Evolutionary conservation across 2,329 filamentous ascomycete genomes (phyloP).

Genomic region (Claviceps spartinae): DNA sequence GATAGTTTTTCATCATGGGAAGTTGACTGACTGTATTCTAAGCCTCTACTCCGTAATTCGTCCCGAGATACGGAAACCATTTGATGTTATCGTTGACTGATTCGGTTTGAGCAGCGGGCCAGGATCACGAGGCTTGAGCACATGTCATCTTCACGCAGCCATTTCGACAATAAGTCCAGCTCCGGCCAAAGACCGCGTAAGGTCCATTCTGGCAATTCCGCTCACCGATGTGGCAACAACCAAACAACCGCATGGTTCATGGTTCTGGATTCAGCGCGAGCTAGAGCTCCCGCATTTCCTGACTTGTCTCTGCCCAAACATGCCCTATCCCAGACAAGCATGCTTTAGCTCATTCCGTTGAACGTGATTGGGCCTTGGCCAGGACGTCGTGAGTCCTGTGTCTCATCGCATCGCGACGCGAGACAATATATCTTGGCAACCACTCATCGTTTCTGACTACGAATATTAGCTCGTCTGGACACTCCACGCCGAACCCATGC

Average conservation of each 20-base stretch:
- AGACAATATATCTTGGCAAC: constrained; percentile 1
- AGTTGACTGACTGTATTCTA: background rate
- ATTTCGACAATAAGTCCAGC: too few relatives aligned
- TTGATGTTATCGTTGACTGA: too few relatives aligned
- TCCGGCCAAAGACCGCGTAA: too few relatives aligned
- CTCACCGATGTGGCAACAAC: background rate
- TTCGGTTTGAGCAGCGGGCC: too few relatives aligned
- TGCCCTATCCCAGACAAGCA: constrained; percentile 1
- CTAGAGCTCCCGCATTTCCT: background rate
- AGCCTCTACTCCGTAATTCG: background rate
- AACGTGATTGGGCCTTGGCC: background rate
- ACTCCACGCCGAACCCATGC: background rate
- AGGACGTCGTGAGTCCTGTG: background rate
- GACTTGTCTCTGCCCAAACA: constrained; percentile 1
- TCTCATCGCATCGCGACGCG: constrained; percentile 1
- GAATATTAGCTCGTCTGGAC: background rate
- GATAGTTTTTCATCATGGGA: background rate
- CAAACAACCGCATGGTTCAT: background rate
- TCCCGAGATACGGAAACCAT: too few relatives aligned
- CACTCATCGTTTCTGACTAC: background rate
- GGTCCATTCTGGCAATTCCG: too few relatives aligned
- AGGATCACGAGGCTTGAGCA: too few relatives aligned
- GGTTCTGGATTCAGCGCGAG: background rate
- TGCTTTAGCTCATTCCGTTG: background rate
- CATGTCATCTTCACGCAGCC: too few relatives aligned